Percentiles rank a stretch among this genome's conserved stretches.
Conservation (phyloP, 148 eudicot genomes). For the Silene conica region DNA sequence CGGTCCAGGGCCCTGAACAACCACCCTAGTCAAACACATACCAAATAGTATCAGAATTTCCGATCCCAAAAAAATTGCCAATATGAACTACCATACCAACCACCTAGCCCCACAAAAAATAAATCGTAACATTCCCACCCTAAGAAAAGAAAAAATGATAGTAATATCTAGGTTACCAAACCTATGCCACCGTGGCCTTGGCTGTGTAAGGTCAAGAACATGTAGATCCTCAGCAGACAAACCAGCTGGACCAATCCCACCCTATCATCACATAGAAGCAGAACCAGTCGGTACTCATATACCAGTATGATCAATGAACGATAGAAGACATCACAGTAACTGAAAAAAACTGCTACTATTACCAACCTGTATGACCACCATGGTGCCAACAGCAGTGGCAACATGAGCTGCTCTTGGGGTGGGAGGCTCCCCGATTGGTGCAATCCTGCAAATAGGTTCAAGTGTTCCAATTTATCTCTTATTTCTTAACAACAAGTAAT, state of each 20-base stretch:
- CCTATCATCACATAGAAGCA: slow-evolving; percentile 36
- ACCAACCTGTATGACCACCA: slow-evolving; percentile 96
- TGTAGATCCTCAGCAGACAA: slow-evolving; percentile 99
- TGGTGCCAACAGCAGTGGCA: slow-evolving; percentile 97
- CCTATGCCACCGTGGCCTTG: slow-evolving; percentile 99
- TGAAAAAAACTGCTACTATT: not conserved
- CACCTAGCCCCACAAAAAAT: not conserved
- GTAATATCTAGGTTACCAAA: slow-evolving; percentile 30
- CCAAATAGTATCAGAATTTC: slow-evolving; percentile 13
- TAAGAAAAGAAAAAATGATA: not conserved
- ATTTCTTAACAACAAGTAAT: not conserved
- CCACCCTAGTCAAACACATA: slow-evolving; percentile 60
- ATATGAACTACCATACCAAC: not conserved
- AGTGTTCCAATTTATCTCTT: not conserved
- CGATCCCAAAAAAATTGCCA: not conserved
- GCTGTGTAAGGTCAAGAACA: slow-evolving; percentile 95
- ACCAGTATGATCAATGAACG: slow-evolving; percentile 4
- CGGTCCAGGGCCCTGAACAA: slow-evolving; percentile 99
- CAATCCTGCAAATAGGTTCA: slow-evolving; percentile 47
- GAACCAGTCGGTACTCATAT: slow-evolving; percentile 6
- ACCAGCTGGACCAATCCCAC: slow-evolving; percentile 99
- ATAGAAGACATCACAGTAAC: slow-evolving; percentile 2
- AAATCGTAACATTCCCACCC: not conserved
- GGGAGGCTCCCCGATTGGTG: slow-evolving; percentile 97
- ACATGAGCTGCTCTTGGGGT: slow-evolving; percentile 99